Evolutionary conservation across 1,284 basidiomycete genomes (phyloP).

Genomic region (Cutaneotrichosporon mucoides): DNA sequence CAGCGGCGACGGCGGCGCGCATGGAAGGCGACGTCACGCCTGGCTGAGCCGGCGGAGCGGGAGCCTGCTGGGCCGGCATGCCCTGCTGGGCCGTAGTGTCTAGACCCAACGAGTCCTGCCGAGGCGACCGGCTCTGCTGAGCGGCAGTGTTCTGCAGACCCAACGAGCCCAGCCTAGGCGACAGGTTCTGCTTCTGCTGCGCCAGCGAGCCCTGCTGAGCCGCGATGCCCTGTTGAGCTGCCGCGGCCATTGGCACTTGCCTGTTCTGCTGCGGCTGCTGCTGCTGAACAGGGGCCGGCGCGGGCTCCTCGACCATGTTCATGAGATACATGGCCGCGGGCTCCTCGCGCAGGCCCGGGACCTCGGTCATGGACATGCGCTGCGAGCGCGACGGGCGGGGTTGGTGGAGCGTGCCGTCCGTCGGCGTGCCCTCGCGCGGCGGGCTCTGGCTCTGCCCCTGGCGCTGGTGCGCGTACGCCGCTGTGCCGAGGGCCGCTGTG

Average conservation of each 20-base stretch:
- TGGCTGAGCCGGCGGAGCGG: no score
- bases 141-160: no score
- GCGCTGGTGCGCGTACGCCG: not conserved
- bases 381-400: slow-evolving; percentile 14
- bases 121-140: no score
- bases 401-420: slow-evolving; percentile 2
- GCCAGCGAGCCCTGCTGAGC: not conserved
- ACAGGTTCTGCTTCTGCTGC: no score
- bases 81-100: no score
- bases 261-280: not conserved
- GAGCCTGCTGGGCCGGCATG: no score
- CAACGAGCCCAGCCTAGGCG: no score
- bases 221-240: not conserved
- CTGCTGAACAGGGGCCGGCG: not conserved
- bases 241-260: not conserved
- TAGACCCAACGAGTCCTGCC: no score
- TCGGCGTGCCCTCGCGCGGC: not conserved
- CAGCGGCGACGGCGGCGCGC: not conserved
- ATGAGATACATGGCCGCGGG: slow-evolving; percentile 44
- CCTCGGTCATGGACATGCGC: slow-evolving; percentile 22
- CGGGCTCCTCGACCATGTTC: slow-evolving; percentile 45
- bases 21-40: not conserved
- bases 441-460: not conserved
- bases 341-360: slow-evolving; percentile 31
- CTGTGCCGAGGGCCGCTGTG: slow-evolving; percentile 6